phyloP scores from a whole-genome alignment of 768 basidiomycete genomes.

The Boletus fagicola region DNA sequence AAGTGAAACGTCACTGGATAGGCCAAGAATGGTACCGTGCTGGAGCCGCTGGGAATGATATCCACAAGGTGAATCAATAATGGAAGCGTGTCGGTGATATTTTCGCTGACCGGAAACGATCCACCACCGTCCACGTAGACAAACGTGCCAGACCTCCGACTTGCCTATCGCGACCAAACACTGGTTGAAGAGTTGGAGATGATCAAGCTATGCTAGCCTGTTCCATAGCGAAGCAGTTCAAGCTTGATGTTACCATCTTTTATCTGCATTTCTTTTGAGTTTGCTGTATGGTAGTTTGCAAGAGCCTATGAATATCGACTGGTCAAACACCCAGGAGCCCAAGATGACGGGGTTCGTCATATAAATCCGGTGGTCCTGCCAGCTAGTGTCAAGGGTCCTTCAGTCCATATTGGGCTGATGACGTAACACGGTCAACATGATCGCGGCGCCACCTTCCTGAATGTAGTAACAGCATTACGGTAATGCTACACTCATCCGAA shows the following conservation, averaged over 20 bases:
- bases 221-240: neutral
- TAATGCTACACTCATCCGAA: no score
- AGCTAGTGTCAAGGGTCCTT: no score
- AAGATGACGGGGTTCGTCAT: no score
- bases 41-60: slow-evolving; percentile 92
- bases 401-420: no score
- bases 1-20: slow-evolving; percentile 93
- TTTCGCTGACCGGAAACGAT: slow-evolving; percentile 7
- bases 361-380: no score
- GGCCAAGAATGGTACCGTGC: slow-evolving; percentile 92
- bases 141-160: slow-evolving; percentile 91
- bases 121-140: slow-evolving; percentile 50
- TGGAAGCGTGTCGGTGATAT: neutral
- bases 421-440: no score
- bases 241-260: neutral
- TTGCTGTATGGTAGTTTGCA: neutral
- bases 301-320: neutral
- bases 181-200: slow-evolving; percentile 80
- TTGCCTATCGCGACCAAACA: slow-evolving; percentile 90
- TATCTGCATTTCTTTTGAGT: neutral
- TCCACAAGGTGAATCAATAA: slow-evolving; percentile 68
- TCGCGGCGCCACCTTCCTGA: no score
- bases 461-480: no score
- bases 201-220: slow-evolving; percentile 40
- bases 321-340: neutral